phyloP scores from a whole-genome alignment of 1,284 basidiomycete genomes.

The Tilletia caries region DNA sequence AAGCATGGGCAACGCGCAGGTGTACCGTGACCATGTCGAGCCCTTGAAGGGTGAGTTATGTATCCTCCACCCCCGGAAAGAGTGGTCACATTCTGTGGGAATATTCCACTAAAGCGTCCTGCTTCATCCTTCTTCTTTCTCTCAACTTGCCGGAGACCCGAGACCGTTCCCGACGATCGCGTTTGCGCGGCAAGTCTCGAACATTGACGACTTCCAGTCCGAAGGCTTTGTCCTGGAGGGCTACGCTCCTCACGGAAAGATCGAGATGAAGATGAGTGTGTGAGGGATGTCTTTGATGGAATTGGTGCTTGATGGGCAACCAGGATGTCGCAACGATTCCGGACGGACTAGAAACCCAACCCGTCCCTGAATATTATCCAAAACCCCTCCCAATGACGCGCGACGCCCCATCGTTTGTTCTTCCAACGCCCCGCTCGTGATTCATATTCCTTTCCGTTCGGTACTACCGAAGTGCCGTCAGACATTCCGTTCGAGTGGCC shows the following conservation, averaged over 20 bases:
- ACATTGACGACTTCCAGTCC: slow-evolving; percentile 76
- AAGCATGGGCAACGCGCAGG: slow-evolving; percentile 93
- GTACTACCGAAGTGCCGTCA: too few species aligned
- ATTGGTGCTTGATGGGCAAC: too few species aligned
- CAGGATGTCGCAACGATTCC: too few species aligned
- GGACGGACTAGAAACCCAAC: too few species aligned
- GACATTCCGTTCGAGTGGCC: too few species aligned
- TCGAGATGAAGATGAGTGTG: slow-evolving; percentile 98
- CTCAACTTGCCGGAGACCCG: slow-evolving; percentile 76
- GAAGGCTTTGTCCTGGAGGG: slow-evolving; percentile 81
- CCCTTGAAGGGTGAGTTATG: slow-evolving; percentile 63
- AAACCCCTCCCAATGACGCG: too few species aligned
- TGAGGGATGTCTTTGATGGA: slow-evolving; percentile 55
- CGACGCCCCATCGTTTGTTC: too few species aligned
- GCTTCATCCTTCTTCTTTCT: not conserved
- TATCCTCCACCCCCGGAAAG: too few species aligned
- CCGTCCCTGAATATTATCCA: too few species aligned
- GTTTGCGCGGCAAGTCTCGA: slow-evolving; percentile 64
- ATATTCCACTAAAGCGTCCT: not conserved
- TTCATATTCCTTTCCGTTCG: too few species aligned
- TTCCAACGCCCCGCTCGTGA: too few species aligned
- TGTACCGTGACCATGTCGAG: slow-evolving; percentile 87
- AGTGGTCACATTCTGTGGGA: too few species aligned
- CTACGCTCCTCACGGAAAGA: slow-evolving; percentile 78
- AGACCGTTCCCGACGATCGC: slow-evolving; percentile 76